Base-by-base conservation (phyloP, 1,284 basidiomycete species). In the Boletellus deceptivus region DNA sequence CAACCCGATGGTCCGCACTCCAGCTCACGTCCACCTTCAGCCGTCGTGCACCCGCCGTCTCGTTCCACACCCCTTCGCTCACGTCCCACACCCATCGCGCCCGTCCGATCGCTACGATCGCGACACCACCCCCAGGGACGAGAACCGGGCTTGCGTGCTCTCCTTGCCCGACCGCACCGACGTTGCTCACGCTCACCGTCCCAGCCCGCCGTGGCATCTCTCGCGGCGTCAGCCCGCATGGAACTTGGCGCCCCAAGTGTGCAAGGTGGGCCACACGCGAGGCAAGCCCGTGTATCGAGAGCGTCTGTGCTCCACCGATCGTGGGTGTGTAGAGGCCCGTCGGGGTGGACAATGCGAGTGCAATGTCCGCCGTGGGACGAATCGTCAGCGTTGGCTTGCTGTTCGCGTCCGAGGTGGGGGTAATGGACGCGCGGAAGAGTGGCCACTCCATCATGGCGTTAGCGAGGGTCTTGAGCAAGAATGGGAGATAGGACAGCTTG, bases 1-100 rank as follows among this genome's bases (percentile, higher is more conserved):
- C 86, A 6, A 96, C 84, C 17, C 94, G 73, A 73, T 97, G 94
- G 67, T 97, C 94, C 29, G 89, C 94, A 58, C 84, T 86, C 89
- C 92, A 95, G 54, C 88, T 90, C 3, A 93, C 79, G 20, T 83
- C 81, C 43, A 92, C 72, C 70, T 85, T 84, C 54, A 95, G 69
- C 59, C 91, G 77, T 52, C 79, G 70, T 60, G 83, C 78, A 1
- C 85, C 48, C 16, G 27, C 24, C 20, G 36, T 40, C 1, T 49
- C 53, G 20, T 55, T 43, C 60, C 58, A 64, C 18, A 67, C 60
- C 18, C 66, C 67, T 8, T 73, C 68, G 10, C 71, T 70, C 25
- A 84, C 83, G 62, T 90, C 87, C 83, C 76, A 85, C n/a, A 78
- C 76, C 90, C 90, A 93, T 60, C 77, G 79, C n/a, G 91, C 89